Evolutionary conservation across 2,329 filamentous ascomycete genomes (phyloP).

Genomic region (Clarireedia homoeocarpa): DNA sequence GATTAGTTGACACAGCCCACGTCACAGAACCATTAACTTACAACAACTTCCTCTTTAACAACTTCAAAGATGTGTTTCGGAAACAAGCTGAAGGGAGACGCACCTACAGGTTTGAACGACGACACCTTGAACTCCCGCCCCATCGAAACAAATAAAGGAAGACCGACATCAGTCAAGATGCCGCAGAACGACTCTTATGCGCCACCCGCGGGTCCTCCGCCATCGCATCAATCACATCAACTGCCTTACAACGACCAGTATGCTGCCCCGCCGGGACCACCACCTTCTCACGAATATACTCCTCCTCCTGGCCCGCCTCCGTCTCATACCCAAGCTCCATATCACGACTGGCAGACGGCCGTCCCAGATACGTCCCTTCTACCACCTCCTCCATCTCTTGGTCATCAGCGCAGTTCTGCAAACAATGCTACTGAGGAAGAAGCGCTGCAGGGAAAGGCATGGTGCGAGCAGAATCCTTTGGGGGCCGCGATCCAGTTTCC

Average conservation of each 20-base stretch:
- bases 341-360: conserved; percentile 63
- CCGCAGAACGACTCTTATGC: conserved; percentile 22
- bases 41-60: too few relatives aligned
- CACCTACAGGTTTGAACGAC: conserved; percentile 11
- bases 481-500: conserved; percentile 44
- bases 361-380: conserved; percentile 67
- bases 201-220: conserved; percentile 27
- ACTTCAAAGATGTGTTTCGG: conserved; percentile 22
- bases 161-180: conserved; percentile 20
- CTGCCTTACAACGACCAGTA: conserved; percentile 12
- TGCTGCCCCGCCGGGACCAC: conserved; percentile 17
- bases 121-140: conserved; percentile 19
- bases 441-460: conserved; percentile 55
- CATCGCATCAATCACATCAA: conserved; percentile 13
- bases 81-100: conserved; percentile 20
- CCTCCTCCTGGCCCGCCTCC: conserved; percentile 34
- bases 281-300: conserved; percentile 32
- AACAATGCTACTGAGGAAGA: conserved; percentile 61
- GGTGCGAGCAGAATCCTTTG: conserved; percentile 56
- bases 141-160: conserved; percentile 14
- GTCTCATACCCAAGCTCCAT: conserved; percentile 24
- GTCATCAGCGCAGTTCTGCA: conserved; percentile 56
- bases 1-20: too few relatives aligned
- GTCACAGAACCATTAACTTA: too few relatives aligned
- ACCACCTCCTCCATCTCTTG: conserved; percentile 63